phyloP scores from a whole-genome alignment of 1,139 yeast species.

The Groenewaldozyma auringiensis region DNA sequence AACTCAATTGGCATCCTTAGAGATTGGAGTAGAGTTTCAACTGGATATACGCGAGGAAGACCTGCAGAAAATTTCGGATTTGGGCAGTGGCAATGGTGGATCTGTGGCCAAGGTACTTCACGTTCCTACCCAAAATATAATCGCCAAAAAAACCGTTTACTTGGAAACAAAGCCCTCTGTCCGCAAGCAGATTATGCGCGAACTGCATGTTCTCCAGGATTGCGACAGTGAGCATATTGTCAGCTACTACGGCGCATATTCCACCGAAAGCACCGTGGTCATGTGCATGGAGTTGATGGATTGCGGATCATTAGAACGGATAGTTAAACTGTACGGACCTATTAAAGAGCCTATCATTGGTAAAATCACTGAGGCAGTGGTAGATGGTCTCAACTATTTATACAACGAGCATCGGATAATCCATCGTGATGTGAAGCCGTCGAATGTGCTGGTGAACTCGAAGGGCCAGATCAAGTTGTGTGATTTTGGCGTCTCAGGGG shows the following conservation, averaged over 20 bases:
- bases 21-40: slow-evolving; percentile 43
- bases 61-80: slow-evolving; percentile 60
- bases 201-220: slow-evolving; percentile 82
- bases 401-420: slow-evolving; percentile 78
- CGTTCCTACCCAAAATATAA: slow-evolving; percentile 74
- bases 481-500: slow-evolving; percentile 92
- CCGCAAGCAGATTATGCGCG: slow-evolving; percentile 81
- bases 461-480: slow-evolving; percentile 76
- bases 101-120: slow-evolving; percentile 84
- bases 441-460: slow-evolving; percentile 73
- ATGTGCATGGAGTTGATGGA: slow-evolving; percentile 96
- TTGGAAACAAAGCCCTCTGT: slow-evolving; percentile 76
- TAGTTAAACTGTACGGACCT: slow-evolving; percentile 46
- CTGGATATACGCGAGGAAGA: slow-evolving; percentile 57
- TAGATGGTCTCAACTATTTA: slow-evolving; percentile 73
- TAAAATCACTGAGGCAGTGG: slow-evolving; percentile 66
- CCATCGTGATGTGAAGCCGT: slow-evolving; percentile 89
- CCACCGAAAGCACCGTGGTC: slow-evolving; percentile 55
- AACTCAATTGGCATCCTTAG: slow-evolving; percentile 29
- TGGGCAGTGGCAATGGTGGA: slow-evolving; percentile 94
- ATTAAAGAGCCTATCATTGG: slow-evolving; percentile 61
- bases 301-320: slow-evolving; percentile 84
- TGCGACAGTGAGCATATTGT: slow-evolving; percentile 76
- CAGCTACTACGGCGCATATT: slow-evolving; percentile 83
- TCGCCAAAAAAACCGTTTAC: slow-evolving; percentile 87